These are phyloP conservation scores for Blastosporella zonata DNA, from an alignment of 1,284 basidiomycete species.

Conservation along the genomic window DNA sequence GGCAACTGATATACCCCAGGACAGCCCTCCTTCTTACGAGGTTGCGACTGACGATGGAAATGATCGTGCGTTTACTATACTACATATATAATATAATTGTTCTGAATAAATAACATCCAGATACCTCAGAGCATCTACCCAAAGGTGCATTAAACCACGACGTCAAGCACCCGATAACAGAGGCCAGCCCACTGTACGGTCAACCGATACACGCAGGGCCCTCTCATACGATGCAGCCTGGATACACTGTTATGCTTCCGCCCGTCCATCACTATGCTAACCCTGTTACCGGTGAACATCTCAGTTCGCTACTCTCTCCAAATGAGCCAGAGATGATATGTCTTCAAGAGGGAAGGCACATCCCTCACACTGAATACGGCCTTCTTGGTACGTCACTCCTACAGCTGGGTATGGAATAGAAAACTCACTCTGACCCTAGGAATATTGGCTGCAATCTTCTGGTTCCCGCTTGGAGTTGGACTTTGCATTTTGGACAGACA, in stretches of 20 bases:
- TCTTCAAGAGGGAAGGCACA: constrained; percentile 67
- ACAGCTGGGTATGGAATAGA: neutral
- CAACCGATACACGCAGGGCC: constrained; percentile 23
- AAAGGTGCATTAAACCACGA: constrained; percentile 13
- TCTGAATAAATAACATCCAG: neutral
- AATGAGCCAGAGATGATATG: constrained; percentile 79
- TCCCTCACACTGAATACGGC: constrained; percentile 60
- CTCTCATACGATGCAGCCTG: constrained; percentile 29
- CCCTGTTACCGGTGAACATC: constrained; percentile 39
- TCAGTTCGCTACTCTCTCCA: constrained; percentile 56
- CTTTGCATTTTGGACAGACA: constrained; percentile 70
- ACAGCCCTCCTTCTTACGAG: constrained; percentile 40
- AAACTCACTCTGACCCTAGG: constrained; percentile 38
- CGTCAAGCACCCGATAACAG: constrained; percentile 18
- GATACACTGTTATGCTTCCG: constrained; percentile 24
- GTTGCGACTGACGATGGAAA: constrained; percentile 25
- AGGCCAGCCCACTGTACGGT: constrained; percentile 6
- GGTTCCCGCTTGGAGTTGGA: constrained; percentile 78
- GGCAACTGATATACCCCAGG: constrained; percentile 23
- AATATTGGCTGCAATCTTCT: constrained; percentile 71
- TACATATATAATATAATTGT: neutral
- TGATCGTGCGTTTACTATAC: constrained; percentile 23
- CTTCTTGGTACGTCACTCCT: constrained; percentile 52
- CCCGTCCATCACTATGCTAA: constrained; percentile 46
- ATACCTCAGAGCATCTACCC: neutral